phyloP scores from a whole-genome alignment of 257 asterid genomes.

The Gynochthodes officinalis region DNA sequence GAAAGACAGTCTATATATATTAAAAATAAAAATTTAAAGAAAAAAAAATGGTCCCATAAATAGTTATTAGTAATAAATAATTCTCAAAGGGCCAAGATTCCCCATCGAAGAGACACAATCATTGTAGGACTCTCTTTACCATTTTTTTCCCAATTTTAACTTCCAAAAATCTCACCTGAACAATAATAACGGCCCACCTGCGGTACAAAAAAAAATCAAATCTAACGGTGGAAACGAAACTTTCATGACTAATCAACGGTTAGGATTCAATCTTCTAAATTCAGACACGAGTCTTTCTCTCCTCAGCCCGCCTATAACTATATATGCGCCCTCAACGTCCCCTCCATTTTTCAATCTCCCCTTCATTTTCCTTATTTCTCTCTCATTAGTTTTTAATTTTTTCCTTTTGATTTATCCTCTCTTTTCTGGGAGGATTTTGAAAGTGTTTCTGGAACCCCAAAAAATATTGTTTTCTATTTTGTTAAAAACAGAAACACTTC shows the following conservation, averaged over 20 bases:
- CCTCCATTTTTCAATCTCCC: slow-evolving; percentile 12
- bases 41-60: no score
- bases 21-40: neutral
- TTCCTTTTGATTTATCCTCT: neutral
- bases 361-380: neutral
- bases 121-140: neutral
- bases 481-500: slow-evolving; percentile 8
- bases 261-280: neutral
- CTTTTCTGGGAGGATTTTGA: neutral
- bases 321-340: slow-evolving; percentile 16
- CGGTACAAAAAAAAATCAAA: neutral
- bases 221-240: neutral
- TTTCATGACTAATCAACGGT: neutral
- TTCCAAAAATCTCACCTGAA: neutral
- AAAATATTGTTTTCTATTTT: neutral
- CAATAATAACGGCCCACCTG: slow-evolving; percentile 7
- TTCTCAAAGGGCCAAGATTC: neutral
- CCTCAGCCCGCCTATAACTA: slow-evolving; percentile 14
- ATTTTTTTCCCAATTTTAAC: neutral
- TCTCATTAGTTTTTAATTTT: neutral
- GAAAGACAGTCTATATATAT: no score
- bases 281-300: slow-evolving; percentile 3
- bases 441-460: neutral
- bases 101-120: slow-evolving; percentile 13
- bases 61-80: neutral